Base-by-base conservation (phyloP, 345 rosid genomes). In the Mercurialis annua region DNA sequence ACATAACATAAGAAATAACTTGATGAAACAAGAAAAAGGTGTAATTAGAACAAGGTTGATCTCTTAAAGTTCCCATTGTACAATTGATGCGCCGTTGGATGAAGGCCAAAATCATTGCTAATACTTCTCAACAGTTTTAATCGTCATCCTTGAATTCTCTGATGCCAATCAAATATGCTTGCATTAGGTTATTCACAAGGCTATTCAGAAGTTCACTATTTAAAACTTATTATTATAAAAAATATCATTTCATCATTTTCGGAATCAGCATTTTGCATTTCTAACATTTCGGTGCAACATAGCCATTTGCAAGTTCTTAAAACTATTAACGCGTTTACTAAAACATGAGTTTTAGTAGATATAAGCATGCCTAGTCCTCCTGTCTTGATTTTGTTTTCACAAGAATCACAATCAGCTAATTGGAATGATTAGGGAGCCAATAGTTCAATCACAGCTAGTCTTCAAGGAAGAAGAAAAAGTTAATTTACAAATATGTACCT, bases 91-190 rank as follows among this genome's bases (percentile, higher is more conserved):
- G 15, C 33, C 47, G 1, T 12, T 36, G 9, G 62, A 36, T 10
- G 10, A 0, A 65, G 12, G 68, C 49, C 76, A 70, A 74, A 64
- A 71, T 6, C 69, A 51, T 34, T 58, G 68, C 69, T 14, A n/a
- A 8, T 26, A 50, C 58, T 36, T 69, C 57, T 23, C 50, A 20
- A 68, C 62, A 30, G 36, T 42, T 69, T 79, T 80, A 85, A 73
- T 87, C 93, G 42, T 85, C 90, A 69, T 85, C 93, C 64, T 62
- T 59, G 72, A 67, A 67, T 50, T 71, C 75, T 38, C 59, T 71
- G 75, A n/a, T 49, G 38, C 4, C 20, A 64, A 46, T 20, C 15
- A 71, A 48, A 42, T 42, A 51, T 31, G 33, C 30, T 40, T 43
- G 10, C 21, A 21, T 70, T n/a, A 60, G 40, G n/a, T n/a, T n/a